Evolutionary conservation across 208 protist species (phyloP).

Genomic region (Acanthamoeba divionensis): DNA sequence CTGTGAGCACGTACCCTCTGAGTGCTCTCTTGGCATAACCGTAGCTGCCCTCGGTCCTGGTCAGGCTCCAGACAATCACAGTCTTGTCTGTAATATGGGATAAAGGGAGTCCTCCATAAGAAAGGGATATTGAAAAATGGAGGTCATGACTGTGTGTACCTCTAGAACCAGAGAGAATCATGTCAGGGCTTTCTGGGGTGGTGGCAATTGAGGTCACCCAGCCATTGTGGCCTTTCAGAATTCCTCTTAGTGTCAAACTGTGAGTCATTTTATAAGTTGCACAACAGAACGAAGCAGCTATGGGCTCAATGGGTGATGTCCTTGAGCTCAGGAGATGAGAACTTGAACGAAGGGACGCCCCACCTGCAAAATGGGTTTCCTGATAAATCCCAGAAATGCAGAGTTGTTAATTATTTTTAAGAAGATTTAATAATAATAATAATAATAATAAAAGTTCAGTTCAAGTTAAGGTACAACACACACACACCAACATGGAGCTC

Average conservation of each 20-base stretch:
- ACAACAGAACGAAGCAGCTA: no score
- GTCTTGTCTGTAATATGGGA: constrained; percentile 85
- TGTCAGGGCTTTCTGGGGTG: constrained; percentile 80
- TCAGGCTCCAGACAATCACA: constrained; percentile 94
- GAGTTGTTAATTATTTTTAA: not conserved
- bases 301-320: no score
- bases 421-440: not conserved
- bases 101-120: not conserved
- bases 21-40: constrained; percentile 82
- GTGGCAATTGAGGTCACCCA: constrained; percentile 90
- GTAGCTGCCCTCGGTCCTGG: constrained; percentile 81
- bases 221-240: constrained; percentile 49
- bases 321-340: no score
- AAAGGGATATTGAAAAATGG: not conserved
- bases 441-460: not conserved
- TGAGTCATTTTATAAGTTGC: no score
- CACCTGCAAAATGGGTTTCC: not conserved
- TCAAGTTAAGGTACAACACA: no score
- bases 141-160: no score
- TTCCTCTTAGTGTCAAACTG: constrained; percentile 31
- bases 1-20: no score
- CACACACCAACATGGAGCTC: not conserved
- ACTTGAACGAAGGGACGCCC: not conserved
- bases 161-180: constrained; percentile 91
- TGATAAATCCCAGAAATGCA: not conserved